Evolutionary conservation across 139 green algal genomes (phyloP).

Genomic region (Volvox africanus): DNA sequence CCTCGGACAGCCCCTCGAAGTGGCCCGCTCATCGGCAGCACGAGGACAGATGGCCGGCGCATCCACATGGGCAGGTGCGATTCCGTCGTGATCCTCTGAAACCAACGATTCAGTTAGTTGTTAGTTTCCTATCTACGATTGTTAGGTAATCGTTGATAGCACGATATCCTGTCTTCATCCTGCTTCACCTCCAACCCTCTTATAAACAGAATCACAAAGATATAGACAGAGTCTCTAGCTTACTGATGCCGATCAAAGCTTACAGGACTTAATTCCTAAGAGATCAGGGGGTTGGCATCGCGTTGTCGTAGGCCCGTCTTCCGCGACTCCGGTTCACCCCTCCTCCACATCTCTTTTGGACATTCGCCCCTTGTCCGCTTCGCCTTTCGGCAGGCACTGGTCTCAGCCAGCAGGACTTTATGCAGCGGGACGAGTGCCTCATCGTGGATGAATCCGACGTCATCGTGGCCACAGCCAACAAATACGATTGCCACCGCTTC

Average conservation of each 20-base stretch:
- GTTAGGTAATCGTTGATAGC: too few relatives aligned
- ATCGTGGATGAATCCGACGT: conserved; percentile 89
- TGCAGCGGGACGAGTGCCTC: conserved; percentile 93
- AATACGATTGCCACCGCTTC: conserved; percentile 84
- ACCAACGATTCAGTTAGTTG: background rate
- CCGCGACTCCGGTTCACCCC: too few relatives aligned
- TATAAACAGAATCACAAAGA: too few relatives aligned
- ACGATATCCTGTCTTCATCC: too few relatives aligned
- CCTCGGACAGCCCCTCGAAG: background rate
- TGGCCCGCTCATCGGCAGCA: background rate
- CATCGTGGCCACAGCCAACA: conserved; percentile 83
- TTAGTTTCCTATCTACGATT: too few relatives aligned
- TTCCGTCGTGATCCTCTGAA: background rate
- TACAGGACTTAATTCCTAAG: too few relatives aligned
- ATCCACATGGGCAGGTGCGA: conserved; percentile 25
- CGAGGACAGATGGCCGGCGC: background rate
- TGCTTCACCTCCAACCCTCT: too few relatives aligned
- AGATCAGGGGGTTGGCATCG: too few relatives aligned
- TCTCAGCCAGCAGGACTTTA: conserved; percentile 84
- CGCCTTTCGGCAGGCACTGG: background rate
- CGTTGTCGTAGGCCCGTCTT: too few relatives aligned
- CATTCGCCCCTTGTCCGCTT: background rate
- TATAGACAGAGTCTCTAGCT: too few relatives aligned
- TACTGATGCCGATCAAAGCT: too few relatives aligned
- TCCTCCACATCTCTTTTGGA: too few relatives aligned